Evolutionary conservation across 306 rosid genomes (phyloP).

Genomic region (Vigna unguiculata): DNA sequence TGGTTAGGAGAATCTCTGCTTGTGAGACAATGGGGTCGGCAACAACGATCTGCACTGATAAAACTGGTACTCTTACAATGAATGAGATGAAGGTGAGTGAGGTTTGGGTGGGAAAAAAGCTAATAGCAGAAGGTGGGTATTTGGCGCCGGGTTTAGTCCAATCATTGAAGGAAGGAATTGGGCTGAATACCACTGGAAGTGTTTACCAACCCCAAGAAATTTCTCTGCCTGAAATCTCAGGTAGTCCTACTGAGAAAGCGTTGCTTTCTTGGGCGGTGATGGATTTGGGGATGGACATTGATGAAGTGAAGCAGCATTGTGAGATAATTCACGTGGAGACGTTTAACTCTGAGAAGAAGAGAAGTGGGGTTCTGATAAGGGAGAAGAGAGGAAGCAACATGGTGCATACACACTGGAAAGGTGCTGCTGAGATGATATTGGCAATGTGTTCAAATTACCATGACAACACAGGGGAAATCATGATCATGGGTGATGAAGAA

Average conservation of each 20-base stretch:
- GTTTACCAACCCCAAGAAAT: background rate
- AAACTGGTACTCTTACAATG: slow-evolving; percentile 14
- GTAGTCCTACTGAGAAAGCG: slow-evolving; percentile 20
- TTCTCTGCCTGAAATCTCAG: background rate
- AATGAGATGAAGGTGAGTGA: slow-evolving; percentile 20
- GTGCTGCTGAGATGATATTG: slow-evolving; percentile 22
- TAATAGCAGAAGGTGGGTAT: background rate
- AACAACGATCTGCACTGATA: slow-evolving; percentile 4
- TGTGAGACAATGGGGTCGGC: slow-evolving; percentile 23
- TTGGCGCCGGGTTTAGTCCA: background rate
- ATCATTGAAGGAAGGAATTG: slow-evolving; percentile 9
- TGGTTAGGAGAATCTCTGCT: slow-evolving; percentile 18
- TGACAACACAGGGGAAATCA: slow-evolving; percentile 1
- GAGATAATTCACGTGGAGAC: slow-evolving; percentile 13
- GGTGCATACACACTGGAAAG: slow-evolving; percentile 16
- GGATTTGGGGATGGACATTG: background rate
- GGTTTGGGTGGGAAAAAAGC: background rate
- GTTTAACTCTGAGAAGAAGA: slow-evolving; percentile 4
- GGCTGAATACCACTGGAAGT: slow-evolving; percentile 16
- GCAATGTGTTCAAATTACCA: background rate
- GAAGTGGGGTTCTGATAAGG: slow-evolving; percentile 12
- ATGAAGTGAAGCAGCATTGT: slow-evolving; percentile 9
- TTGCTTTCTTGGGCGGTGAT: slow-evolving; percentile 17
- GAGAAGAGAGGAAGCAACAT: slow-evolving; percentile 1
- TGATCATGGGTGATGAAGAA: background rate